phyloP scores from a whole-genome alignment of 2,329 filamentous ascomycete species.

The Curvularia sp. region DNA sequence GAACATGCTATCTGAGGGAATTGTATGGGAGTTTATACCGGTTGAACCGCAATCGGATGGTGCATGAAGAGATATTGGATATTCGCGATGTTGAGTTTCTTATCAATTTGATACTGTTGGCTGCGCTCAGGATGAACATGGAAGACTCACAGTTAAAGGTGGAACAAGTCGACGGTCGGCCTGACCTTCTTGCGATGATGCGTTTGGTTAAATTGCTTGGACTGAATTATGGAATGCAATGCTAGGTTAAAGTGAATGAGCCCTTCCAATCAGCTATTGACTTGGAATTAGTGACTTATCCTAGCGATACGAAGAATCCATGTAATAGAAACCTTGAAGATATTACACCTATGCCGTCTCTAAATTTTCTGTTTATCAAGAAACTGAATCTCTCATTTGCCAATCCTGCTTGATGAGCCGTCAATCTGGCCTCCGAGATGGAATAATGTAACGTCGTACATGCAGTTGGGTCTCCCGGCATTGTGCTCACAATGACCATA shows the following conservation, averaged over 20 bases:
- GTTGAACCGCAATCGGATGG: not conserved
- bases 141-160: not conserved
- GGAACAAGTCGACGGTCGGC: not conserved
- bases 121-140: not conserved
- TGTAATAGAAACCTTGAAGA: not conserved
- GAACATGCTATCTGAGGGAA: conserved; percentile 15
- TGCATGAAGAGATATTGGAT: not conserved
- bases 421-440: not conserved
- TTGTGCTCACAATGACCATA: not conserved
- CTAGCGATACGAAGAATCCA: too few relatives aligned
- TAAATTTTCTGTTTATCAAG: not conserved
- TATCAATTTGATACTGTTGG: not conserved
- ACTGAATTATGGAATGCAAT: not conserved
- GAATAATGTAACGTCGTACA: not conserved
- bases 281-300: too few relatives aligned
- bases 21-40: conserved; percentile 15
- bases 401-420: not conserved
- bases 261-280: not conserved
- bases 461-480: not conserved
- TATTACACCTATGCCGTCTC: not conserved
- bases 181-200: not conserved
- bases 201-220: not conserved
- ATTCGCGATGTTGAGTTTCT: not conserved
- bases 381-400: not conserved
- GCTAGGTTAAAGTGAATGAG: not conserved